These are phyloP conservation scores for Phaseolus lunatus DNA, from an alignment of 306 rosid genomes.

Conservation along the genomic window DNA sequence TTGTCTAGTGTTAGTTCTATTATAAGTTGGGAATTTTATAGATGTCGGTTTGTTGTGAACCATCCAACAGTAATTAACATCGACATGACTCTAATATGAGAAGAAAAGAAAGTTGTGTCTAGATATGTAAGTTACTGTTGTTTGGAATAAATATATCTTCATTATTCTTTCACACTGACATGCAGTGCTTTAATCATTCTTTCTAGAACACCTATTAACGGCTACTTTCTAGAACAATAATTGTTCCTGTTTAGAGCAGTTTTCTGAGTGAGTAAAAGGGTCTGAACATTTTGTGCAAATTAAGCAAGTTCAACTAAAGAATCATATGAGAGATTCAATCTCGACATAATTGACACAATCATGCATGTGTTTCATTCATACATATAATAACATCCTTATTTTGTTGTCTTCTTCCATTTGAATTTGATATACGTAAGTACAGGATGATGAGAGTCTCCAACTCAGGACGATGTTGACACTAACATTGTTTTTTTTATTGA, in stretches of 20 bases:
- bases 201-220: not conserved
- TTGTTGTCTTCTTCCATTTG: conserved; percentile 50
- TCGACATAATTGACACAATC: conserved; percentile 20
- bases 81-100: too few species aligned
- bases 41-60: too few species aligned
- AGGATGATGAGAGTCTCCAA: conserved; percentile 28
- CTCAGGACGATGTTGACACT: conserved; percentile 59
- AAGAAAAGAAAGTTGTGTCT: too few species aligned
- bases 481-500: conserved; percentile 49
- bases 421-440: conserved; percentile 39
- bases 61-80: too few species aligned
- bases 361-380: conserved; percentile 41
- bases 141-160: not conserved
- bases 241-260: not conserved
- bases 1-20: too few species aligned
- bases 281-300: not conserved
- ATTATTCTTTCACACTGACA: not conserved
- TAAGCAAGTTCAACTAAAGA: conserved; percentile 7
- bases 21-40: too few species aligned
- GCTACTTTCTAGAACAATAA: not conserved
- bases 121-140: not conserved
- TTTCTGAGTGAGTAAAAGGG: not conserved
- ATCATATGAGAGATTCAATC: conserved; percentile 16
- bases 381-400: conserved; percentile 6
- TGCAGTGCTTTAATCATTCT: not conserved